Evolutionary conservation across 2,329 filamentous ascomycete genomes (phyloP).

Genomic region (Albophoma yamanashiensis): DNA sequence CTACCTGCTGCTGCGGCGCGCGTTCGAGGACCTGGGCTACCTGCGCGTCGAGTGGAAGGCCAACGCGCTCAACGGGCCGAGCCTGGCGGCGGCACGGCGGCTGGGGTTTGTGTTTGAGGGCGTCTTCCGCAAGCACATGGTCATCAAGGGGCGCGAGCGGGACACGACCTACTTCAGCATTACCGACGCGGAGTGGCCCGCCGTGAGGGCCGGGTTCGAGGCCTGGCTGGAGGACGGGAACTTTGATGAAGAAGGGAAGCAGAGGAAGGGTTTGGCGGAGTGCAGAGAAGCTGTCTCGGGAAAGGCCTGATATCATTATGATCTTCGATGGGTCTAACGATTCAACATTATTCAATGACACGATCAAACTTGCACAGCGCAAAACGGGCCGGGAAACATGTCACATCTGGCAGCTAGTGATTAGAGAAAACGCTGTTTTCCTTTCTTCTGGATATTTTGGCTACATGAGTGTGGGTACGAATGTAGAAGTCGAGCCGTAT

Average conservation of each 20-base stretch:
- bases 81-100: conserved; percentile 40
- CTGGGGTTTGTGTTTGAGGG: conserved; percentile 52
- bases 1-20: conserved; percentile 42
- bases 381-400: too few relatives aligned
- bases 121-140: conserved; percentile 49
- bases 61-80: conserved; percentile 43
- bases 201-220: conserved; percentile 33
- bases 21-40: conserved; percentile 40
- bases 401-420: too few relatives aligned
- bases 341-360: too few relatives aligned
- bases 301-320: not conserved
- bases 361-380: too few relatives aligned
- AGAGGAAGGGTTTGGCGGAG: conserved; percentile 33
- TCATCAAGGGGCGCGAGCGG: conserved; percentile 42
- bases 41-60: conserved; percentile 55
- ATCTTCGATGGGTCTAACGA: too few relatives aligned
- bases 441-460: too few relatives aligned
- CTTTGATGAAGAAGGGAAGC: conserved; percentile 42
- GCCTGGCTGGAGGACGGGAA: conserved; percentile 43
- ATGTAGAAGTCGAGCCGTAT: too few relatives aligned
- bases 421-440: too few relatives aligned
- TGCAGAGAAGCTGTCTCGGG: conserved; percentile 9
- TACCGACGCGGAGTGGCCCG: conserved; percentile 46
- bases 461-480: too few relatives aligned
- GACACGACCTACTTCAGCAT: conserved; percentile 54